phyloP scores from a whole-genome alignment of 2,329 filamentous ascomycete species.

The Trichoderma semiorbis region DNA sequence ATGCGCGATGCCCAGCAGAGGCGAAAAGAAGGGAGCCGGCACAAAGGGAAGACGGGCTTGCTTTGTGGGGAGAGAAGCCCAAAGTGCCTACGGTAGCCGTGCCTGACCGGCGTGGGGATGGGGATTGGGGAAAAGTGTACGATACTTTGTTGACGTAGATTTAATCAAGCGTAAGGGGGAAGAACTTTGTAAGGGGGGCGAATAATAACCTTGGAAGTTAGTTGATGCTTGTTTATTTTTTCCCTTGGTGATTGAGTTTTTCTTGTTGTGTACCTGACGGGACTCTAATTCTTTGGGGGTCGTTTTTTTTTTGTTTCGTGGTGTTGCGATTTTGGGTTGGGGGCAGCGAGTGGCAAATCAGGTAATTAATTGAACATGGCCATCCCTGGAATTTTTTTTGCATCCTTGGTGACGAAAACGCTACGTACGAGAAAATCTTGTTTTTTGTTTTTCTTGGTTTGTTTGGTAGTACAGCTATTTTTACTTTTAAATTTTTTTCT shows the following conservation, averaged over 20 bases:
- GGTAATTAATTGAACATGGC: not conserved
- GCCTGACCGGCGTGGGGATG: constrained; percentile 4
- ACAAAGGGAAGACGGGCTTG: not conserved
- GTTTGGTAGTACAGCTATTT: not conserved
- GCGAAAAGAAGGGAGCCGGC: not conserved
- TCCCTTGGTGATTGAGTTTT: not conserved
- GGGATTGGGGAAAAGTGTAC: not conserved
- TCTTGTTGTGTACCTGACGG: not conserved
- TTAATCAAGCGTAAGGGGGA: not conserved
- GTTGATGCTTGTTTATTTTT: not conserved
- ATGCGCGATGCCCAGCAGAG: not conserved
- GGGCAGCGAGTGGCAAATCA: not conserved
- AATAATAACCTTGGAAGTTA: not conserved
- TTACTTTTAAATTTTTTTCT: not conserved
- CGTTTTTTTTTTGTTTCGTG: not conserved
- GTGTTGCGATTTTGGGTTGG: not conserved
- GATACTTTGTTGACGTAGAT: not conserved
- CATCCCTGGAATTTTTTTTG: not conserved
- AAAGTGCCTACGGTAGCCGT: constrained; percentile 14
- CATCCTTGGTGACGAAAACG: not conserved
- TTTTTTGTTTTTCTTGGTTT: not conserved
- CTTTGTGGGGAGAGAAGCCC: not conserved
- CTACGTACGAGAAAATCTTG: not conserved
- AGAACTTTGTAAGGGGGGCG: not conserved
- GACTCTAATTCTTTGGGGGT: not conserved